Percentiles rank a stretch among this genome's conserved stretches.
These are phyloP conservation scores for Hyphopichia fennica DNA, from an alignment of 1,139 yeast species.

Conservation along the genomic window DNA sequence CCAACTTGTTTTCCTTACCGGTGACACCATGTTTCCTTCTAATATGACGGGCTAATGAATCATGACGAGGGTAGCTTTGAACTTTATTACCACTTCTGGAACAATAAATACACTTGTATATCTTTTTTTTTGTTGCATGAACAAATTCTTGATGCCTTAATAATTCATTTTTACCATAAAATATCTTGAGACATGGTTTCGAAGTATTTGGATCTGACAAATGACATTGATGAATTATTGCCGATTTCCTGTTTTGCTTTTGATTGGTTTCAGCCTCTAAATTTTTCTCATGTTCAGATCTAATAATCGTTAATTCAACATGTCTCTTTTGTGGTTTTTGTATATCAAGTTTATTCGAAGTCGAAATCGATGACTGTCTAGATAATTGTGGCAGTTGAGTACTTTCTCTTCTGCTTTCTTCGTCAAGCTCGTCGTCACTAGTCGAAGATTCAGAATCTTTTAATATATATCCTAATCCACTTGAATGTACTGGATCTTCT, in stretches of 20 bases:
- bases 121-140: slow-evolving; percentile 47
- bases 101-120: slow-evolving; percentile 46
- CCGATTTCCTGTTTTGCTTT: slow-evolving; percentile 23
- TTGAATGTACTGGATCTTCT: background rate
- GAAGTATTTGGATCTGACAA: slow-evolving; percentile 34
- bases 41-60: slow-evolving; percentile 47
- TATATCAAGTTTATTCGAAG: background rate
- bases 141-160: slow-evolving; percentile 50
- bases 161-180: slow-evolving; percentile 47
- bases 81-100: slow-evolving; percentile 30
- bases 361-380: background rate
- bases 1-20: slow-evolving; percentile 47
- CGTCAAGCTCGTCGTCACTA: slow-evolving; percentile 5
- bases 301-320: slow-evolving; percentile 3
- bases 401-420: slow-evolving; percentile 4
- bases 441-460: background rate
- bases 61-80: slow-evolving; percentile 49
- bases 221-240: slow-evolving; percentile 47
- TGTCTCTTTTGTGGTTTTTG: background rate
- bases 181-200: slow-evolving; percentile 39
- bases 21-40: slow-evolving; percentile 48
- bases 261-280: slow-evolving; percentile 12
- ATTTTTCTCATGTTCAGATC: slow-evolving; percentile 7
- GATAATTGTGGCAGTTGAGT: background rate
- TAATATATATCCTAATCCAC: background rate